phyloP scores from a whole-genome alignment of 2,329 filamentous ascomycete species.

The Aureobasidium namibiae region DNA sequence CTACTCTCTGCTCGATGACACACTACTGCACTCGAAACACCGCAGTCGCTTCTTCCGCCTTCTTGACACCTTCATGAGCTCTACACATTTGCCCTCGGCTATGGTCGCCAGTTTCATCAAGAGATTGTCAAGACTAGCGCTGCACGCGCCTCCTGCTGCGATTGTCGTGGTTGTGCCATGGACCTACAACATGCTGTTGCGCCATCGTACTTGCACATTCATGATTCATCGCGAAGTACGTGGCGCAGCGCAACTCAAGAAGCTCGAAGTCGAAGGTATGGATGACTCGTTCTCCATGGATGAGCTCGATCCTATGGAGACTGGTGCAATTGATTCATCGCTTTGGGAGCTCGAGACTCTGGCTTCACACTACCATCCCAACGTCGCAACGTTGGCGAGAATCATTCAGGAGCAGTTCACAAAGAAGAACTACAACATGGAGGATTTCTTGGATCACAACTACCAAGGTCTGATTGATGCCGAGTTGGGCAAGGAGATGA shows the following conservation, averaged over 20 bases:
- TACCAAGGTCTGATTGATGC: slow-evolving; percentile 77
- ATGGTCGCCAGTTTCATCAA: slow-evolving; percentile 96
- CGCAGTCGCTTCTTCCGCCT: slow-evolving; percentile 88
- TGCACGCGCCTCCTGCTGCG: slow-evolving; percentile 83
- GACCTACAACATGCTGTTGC: slow-evolving; percentile 89
- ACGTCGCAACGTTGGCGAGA: slow-evolving; percentile 86
- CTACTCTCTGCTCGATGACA: slow-evolving; percentile 80
- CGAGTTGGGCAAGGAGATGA: slow-evolving; percentile 74
- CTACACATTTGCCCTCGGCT: slow-evolving; percentile 83
- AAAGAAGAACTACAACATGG: slow-evolving; percentile 87
- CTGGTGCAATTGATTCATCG: slow-evolving; percentile 80
- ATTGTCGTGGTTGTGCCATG: slow-evolving; percentile 85
- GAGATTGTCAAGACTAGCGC: slow-evolving; percentile 70
- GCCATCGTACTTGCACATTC: slow-evolving; percentile 84
- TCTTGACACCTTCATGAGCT: slow-evolving; percentile 80
- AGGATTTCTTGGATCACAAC: slow-evolving; percentile 93
- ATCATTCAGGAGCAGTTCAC: slow-evolving; percentile 97
- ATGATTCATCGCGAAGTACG: slow-evolving; percentile 74
- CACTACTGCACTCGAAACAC: slow-evolving; percentile 87
- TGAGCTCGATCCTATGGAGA: slow-evolving; percentile 77
- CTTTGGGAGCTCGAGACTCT: slow-evolving; percentile 92
- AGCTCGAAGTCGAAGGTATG: slow-evolving; percentile 54
- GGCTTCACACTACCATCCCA: slow-evolving; percentile 91
- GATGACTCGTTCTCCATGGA: slow-evolving; percentile 69
- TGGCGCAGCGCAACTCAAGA: slow-evolving; percentile 48